Evolutionary conservation across 1,284 basidiomycete species (phyloP), one percentile per base, ranked within the genome.

Genomic region (Naganishia liquefaciens): DNA sequence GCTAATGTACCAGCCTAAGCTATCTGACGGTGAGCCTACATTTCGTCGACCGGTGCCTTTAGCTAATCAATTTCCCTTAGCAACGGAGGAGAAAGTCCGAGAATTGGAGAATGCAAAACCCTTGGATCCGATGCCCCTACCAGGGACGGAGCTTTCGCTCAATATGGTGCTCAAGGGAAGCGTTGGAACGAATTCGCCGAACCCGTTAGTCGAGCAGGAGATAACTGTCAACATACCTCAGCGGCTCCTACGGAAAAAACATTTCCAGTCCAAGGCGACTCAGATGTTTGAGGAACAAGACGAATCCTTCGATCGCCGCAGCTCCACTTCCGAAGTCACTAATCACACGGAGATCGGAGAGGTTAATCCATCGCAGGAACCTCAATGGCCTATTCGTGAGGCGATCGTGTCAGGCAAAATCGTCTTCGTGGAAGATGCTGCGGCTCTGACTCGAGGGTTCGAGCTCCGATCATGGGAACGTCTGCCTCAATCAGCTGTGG

Each of bases 391-490:
- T 17, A 69, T 78, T 10, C 64, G 64, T 19, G 73, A 78, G 44
- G 77, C 75, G 0, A 61, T 79, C 13, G 63, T 68, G 0, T 68
- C 70, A 4, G 66, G 69, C 9, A 65, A 70, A 27, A 67, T 75
- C 0, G 71, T 80, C 5, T 64, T 77, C 28, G 73, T 80, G 0
- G 73, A 76, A 40, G 75, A 80, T 65, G 77, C 76, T 58, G 51
- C 71, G 3, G 33, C 52, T 0, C 54, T 78, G 44, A 75, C 76
- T 19, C 46, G 70, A 13, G 76, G 71, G 0, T 80, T 72, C 63
- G 71, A 72, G 0, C 63, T 76, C 11, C 64, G 76, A 10, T 73
- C 75, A 0, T 80, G 80, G 79, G 76, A 76, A 30, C 74, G 77
- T 52, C 63, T 77, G 11, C 75, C 79, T 0, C 71, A 68, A 30